Evolutionary conservation across 1,284 basidiomycete genomes (phyloP).

Genomic region (Wolfiporia cocos): DNA sequence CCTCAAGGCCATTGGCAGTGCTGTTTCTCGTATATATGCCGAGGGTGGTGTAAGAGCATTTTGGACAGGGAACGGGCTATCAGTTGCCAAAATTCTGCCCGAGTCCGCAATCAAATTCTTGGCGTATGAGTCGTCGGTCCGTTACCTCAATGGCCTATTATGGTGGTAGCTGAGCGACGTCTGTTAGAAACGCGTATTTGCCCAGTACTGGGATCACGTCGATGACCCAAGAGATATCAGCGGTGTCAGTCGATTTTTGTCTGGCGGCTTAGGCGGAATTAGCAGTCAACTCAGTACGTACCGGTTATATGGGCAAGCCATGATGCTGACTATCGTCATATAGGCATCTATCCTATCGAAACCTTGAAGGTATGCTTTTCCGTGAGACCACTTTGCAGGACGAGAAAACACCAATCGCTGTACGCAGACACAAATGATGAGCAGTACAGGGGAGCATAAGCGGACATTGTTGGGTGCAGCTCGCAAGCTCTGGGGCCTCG

Average conservation of each 20-base stretch:
- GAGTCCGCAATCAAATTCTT: constrained; percentile 99
- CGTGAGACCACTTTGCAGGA: constrained; percentile 1
- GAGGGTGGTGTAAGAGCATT: constrained; percentile 89
- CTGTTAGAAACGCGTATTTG: constrained; percentile 85
- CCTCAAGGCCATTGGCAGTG: constrained; percentile 63
- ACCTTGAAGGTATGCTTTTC: constrained; percentile 63
- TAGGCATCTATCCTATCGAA: constrained; percentile 87
- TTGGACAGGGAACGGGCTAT: constrained; percentile 86
- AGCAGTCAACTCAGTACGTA: constrained; percentile 83
- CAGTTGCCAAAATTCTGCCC: constrained; percentile 90
- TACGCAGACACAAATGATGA: constrained; percentile 88
- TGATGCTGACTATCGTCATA: too few species aligned
- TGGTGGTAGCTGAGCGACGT: constrained; percentile 2
- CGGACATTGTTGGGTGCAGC: constrained; percentile 54
- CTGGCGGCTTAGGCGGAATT: constrained; percentile 94
- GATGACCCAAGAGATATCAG: constrained; percentile 89
- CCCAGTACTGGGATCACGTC: constrained; percentile 87
- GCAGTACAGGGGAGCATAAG: constrained; percentile 60
- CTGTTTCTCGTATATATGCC: constrained; percentile 75
- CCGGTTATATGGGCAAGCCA: too few species aligned
- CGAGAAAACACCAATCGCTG: not conserved
- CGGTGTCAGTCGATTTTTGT: constrained; percentile 87
- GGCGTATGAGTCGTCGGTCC: constrained; percentile 86
- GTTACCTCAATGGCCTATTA: constrained; percentile 26
- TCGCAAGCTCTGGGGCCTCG: constrained; percentile 72